Evolutionary conservation across 192 early-diverging fungal species (phyloP).

Genomic region (Linnemannia hyalina): DNA sequence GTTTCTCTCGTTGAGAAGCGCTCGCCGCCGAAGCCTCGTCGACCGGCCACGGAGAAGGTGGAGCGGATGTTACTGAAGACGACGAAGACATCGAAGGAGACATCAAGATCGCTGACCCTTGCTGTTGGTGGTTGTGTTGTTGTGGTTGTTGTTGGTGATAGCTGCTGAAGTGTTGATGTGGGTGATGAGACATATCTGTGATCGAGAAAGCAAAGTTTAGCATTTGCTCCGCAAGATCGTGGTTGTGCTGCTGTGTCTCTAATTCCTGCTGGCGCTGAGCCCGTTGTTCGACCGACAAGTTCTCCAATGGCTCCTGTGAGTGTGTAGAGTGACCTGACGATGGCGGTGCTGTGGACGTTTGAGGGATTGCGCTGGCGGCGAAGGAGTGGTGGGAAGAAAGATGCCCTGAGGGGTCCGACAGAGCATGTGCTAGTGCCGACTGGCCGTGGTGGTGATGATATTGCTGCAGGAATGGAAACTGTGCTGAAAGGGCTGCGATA

Average conservation of each 20-base stretch:
- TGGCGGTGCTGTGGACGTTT: neutral
- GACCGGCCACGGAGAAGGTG: constrained; percentile 1
- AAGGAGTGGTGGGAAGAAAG: neutral
- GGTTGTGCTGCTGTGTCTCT: constrained; percentile 39
- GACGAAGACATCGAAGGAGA: neutral
- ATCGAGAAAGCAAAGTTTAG: constrained; percentile 38
- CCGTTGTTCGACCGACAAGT: constrained; percentile 19
- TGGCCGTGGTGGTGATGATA: constrained; percentile 27
- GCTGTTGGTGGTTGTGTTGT: neutral
- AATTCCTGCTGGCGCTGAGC: constrained; percentile 33
- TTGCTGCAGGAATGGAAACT: constrained; percentile 38
- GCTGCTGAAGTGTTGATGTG: neutral
- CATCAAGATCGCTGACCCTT: neutral
- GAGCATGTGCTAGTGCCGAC: constrained; percentile 2
- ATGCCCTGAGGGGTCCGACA: neutral
- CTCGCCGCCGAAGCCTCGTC: constrained; percentile 1
- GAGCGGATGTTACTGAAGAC: neutral
- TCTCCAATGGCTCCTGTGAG: neutral
- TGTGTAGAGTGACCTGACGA: too few relatives aligned
- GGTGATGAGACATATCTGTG: constrained; percentile 25
- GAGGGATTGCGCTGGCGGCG: neutral
- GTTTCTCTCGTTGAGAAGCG: constrained; percentile 19
- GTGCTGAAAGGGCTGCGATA: constrained; percentile 41
- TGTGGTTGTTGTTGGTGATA: neutral
- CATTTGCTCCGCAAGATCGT: constrained; percentile 50